These are phyloP conservation scores for Macrolepiota albuminosa DNA, from an alignment of 768 basidiomycete species.

Conservation along the genomic window DNA sequence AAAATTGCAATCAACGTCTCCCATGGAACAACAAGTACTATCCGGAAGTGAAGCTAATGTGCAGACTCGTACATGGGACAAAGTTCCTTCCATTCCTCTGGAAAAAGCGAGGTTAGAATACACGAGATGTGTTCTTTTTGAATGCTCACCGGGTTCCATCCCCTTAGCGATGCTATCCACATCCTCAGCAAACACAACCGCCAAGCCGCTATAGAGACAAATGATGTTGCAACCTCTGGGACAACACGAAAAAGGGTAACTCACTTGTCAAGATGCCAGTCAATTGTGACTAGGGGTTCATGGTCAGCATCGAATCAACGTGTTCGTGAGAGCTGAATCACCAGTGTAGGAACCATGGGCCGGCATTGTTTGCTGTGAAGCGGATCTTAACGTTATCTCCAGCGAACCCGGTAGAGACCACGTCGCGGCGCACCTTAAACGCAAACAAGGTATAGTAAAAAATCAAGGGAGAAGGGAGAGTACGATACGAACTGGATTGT, in stretches of 20 bases:
- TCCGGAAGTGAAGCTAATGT: background rate
- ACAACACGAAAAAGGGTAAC: background rate
- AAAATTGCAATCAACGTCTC: too few species aligned
- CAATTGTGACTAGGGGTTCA: background rate
- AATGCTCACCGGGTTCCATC: background rate
- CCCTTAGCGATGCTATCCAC: background rate
- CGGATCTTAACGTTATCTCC: slow-evolving; percentile 31
- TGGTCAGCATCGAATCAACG: background rate
- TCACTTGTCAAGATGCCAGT: slow-evolving; percentile 9
- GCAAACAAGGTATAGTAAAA: too few species aligned
- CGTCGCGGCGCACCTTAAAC: slow-evolving; percentile 18
- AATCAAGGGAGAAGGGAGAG: background rate
- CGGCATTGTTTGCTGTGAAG: slow-evolving; percentile 35
- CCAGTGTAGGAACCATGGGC: slow-evolving; percentile 22
- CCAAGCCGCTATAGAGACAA: background rate
- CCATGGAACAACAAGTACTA: too few species aligned
- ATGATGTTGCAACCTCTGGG: too few species aligned
- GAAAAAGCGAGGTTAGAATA: background rate
- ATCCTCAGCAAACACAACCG: slow-evolving; percentile 22
- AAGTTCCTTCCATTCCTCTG: slow-evolving; percentile 26
- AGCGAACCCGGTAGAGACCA: slow-evolving; percentile 9
- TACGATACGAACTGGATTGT: slow-evolving; percentile 32
- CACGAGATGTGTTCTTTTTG: background rate
- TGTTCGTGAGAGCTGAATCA: background rate
- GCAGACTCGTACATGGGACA: slow-evolving; percentile 23